Evolutionary conservation across 2,329 filamentous ascomycete species (phyloP).

Genomic region (Coleophoma crateriformis): DNA sequence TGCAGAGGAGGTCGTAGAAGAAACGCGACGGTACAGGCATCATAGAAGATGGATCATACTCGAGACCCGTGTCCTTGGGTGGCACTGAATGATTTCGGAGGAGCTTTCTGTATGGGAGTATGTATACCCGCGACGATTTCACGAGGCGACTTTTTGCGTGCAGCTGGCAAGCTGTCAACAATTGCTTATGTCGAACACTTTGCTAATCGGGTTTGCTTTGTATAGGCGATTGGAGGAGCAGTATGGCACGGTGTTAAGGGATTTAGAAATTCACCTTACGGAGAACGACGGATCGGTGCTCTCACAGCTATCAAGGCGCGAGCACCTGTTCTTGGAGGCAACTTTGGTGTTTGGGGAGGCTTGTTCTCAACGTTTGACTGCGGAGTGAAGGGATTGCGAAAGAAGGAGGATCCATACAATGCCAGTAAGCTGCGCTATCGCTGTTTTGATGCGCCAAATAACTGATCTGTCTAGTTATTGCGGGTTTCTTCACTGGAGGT

Average conservation of each 20-base stretch:
- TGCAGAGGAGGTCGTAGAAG: no score
- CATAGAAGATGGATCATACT: constrained; percentile 76
- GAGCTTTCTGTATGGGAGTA: constrained; percentile 96
- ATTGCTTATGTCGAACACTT: no score
- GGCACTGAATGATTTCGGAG: constrained; percentile 93
- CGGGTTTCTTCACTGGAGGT: constrained; percentile 94
- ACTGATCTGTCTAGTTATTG: constrained; percentile 54
- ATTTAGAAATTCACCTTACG: constrained; percentile 82
- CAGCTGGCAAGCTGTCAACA: no score
- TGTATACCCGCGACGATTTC: constrained; percentile 30
- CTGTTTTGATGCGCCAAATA: background rate
- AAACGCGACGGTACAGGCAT: background rate
- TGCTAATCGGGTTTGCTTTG: background rate
- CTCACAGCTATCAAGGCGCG: constrained; percentile 97
- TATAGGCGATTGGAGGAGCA: constrained; percentile 67
- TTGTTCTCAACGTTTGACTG: constrained; percentile 96
- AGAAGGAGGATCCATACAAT: constrained; percentile 98
- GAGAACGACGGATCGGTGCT: constrained; percentile 91
- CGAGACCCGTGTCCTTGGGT: constrained; percentile 97
- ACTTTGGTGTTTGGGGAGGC: constrained; percentile 97
- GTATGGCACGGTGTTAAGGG: constrained; percentile 98
- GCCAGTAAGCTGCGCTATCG: constrained; percentile 50
- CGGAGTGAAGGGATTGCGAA: constrained; percentile 85
- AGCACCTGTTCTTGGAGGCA: constrained; percentile 91
- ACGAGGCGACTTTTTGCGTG: constrained; percentile 1